Conservation (phyloP, 139 green algal species). For the Protoeuglena noctilucae region DNA sequence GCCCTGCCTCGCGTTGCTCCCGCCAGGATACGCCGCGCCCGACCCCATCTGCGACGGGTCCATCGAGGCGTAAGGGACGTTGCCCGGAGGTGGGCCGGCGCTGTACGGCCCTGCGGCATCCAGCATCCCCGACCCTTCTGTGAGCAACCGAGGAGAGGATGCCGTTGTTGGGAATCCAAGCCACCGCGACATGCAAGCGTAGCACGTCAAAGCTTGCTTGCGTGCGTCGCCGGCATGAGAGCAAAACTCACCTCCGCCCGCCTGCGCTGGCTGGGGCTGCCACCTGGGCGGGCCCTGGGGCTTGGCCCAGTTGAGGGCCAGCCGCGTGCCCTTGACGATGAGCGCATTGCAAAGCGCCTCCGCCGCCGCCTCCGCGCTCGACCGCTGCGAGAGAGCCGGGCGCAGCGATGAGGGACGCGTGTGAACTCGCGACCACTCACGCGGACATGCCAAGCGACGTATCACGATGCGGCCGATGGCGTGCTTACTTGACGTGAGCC, state of each 20-base stretch:
- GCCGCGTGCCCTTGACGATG: constrained; percentile 58
- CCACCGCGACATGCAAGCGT: constrained; percentile 13
- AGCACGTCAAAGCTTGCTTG: constrained; percentile 2
- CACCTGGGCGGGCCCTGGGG: constrained; percentile 25
- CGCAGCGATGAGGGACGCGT: constrained; percentile 62
- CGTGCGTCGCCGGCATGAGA: too few relatives aligned
- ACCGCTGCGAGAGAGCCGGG: constrained; percentile 58
- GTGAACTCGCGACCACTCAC: constrained; percentile 20
- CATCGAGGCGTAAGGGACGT: constrained; percentile 33
- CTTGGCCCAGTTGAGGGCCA: constrained; percentile 81
- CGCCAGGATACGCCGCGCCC: background rate
- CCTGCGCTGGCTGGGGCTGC: background rate
- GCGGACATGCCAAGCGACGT: background rate
- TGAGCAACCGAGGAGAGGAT: background rate
- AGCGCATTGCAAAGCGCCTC: constrained; percentile 50
- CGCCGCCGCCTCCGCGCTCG: constrained; percentile 66
- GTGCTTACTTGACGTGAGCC: background rate
- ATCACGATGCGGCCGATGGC: background rate
- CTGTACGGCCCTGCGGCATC: background rate
- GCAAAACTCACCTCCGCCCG: too few relatives aligned
- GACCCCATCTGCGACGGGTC: constrained; percentile 34
- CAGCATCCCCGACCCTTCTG: background rate
- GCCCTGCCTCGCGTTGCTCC: too few relatives aligned
- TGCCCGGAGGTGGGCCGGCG: constrained; percentile 1
- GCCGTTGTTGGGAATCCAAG: background rate